Percentiles rank a stretch among this genome's conserved stretches.
Conservation (phyloP, 805 yeast species). For the Lipomyces mesembrius region DNA sequence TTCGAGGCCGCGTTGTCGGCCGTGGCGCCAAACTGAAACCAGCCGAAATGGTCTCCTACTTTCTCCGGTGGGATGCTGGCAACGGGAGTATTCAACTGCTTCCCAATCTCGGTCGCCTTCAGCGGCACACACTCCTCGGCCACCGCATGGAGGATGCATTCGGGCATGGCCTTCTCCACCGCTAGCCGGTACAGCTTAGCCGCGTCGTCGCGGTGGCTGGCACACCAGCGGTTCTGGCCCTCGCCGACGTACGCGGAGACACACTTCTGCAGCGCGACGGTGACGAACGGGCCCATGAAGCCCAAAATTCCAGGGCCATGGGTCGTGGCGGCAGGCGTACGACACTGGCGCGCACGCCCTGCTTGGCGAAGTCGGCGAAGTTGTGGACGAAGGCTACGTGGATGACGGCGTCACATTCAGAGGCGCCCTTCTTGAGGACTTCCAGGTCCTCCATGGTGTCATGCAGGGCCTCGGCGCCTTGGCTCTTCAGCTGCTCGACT, state of each 20-base stretch:
- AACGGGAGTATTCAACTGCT: neutral
- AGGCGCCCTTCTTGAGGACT: constrained; percentile 3
- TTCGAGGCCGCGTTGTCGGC: neutral
- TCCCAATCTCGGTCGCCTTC: constrained; percentile 4
- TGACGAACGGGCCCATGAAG: neutral
- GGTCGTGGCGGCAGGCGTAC: constrained; percentile 1
- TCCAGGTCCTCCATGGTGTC: neutral
- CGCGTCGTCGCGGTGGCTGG: constrained; percentile 4
- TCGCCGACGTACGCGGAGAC: constrained; percentile 3
- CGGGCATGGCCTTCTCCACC: constrained; percentile 1
- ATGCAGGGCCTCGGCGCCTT: neutral
- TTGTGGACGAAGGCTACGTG: constrained; percentile 1
- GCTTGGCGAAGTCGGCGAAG: constrained; percentile 1
- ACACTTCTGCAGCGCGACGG: neutral
- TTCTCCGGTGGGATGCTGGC: constrained; percentile 3
- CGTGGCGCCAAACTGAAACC: neutral
- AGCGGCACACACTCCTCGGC: neutral
- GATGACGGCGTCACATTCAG: constrained; percentile 5
- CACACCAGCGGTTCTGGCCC: constrained; percentile 4
- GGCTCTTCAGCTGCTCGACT: constrained; percentile 3
- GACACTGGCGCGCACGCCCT: neutral
- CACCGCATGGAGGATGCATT: constrained; percentile 1
- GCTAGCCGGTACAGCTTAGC: constrained; percentile 1
- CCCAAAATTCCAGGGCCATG: neutral
- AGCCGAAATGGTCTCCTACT: neutral